These are phyloP conservation scores for Solanum raphanifolium DNA, from an alignment of 257 asterid genomes.

Conservation along the genomic window DNA sequence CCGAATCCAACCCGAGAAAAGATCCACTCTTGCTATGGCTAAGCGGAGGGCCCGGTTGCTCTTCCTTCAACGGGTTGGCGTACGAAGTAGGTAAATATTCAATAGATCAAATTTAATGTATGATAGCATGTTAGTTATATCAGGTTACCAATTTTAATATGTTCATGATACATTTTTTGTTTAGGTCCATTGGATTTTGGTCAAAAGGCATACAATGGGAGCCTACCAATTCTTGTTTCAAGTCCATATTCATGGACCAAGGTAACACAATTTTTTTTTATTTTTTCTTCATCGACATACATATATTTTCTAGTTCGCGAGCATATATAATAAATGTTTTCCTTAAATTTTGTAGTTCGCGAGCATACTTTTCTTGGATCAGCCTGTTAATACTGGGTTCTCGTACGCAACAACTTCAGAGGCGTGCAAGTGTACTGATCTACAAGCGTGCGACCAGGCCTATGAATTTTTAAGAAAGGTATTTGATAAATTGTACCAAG, in stretches of 20 bases:
- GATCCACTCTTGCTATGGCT: conserved; percentile 25
- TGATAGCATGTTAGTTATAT: not conserved
- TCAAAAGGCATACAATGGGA: conserved; percentile 21
- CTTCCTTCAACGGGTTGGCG: conserved; percentile 5
- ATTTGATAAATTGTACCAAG: not conserved
- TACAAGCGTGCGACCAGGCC: not conserved
- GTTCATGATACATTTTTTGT: not conserved
- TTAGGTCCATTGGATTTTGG: conserved; percentile 50
- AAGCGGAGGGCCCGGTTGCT: conserved; percentile 29
- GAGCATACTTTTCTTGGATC: conserved; percentile 15
- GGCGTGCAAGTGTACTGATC: conserved; percentile 2
- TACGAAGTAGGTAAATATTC: conserved; percentile 10
- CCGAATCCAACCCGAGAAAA: conserved; percentile 10
- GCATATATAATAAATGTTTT: not conserved
- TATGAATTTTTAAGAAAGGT: conserved; percentile 17
- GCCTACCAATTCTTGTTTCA: conserved; percentile 25
- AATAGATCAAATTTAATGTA: not conserved
- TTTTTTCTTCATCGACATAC: not conserved
- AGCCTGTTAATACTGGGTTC: conserved; percentile 18
- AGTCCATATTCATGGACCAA: conserved; percentile 60
- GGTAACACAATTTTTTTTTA: conserved; percentile 4
- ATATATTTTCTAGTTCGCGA: conserved; percentile 6
- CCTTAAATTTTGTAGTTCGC: conserved; percentile 6
- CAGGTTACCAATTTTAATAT: not conserved
- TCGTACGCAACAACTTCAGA: conserved; percentile 13